phyloP scores from a whole-genome alignment of 306 rosid species.

The Fragaria iinumae region DNA sequence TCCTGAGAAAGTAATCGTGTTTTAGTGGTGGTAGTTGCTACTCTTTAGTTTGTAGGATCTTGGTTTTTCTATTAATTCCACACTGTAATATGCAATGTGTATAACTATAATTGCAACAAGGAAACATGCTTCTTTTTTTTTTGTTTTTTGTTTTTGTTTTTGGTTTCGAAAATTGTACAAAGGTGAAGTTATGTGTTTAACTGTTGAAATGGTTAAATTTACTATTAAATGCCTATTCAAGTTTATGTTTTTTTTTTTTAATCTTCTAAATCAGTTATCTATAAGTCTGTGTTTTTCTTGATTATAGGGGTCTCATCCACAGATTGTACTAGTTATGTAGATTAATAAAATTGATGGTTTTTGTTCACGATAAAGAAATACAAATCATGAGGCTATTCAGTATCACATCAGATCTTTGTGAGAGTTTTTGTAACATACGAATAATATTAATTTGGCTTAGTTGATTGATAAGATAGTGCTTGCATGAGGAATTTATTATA shows the following conservation, averaged over 20 bases:
- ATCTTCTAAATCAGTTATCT: not conserved
- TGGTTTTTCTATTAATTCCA: not conserved
- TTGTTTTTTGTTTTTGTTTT: too few species aligned
- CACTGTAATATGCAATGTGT: not conserved
- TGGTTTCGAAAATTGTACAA: not conserved
- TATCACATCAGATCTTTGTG: not conserved
- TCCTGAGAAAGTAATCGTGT: not conserved
- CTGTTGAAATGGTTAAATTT: constrained; percentile 9
- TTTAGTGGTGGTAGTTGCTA: not conserved
- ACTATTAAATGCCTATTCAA: not conserved
- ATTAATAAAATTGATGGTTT: not conserved
- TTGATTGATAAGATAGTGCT: constrained; percentile 5
- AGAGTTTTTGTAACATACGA: not conserved
- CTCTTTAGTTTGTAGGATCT: not conserved
- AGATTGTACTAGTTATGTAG: not conserved
- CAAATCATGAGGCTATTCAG: not conserved
- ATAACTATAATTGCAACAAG: not conserved
- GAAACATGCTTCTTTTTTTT: not conserved
- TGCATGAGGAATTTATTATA: constrained; percentile 12
- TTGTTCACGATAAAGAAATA: not conserved
- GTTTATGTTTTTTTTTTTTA: not conserved
- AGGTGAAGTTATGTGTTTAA: not conserved
- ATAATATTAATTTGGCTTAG: not conserved
- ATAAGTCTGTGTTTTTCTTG: not conserved
- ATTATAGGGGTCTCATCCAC: not conserved